Evolutionary conservation across 225 moss, liverwort and hornwort genomes (phyloP), one percentile per base, ranked within the genome.

Genomic region (Neckera pumila): DNA sequence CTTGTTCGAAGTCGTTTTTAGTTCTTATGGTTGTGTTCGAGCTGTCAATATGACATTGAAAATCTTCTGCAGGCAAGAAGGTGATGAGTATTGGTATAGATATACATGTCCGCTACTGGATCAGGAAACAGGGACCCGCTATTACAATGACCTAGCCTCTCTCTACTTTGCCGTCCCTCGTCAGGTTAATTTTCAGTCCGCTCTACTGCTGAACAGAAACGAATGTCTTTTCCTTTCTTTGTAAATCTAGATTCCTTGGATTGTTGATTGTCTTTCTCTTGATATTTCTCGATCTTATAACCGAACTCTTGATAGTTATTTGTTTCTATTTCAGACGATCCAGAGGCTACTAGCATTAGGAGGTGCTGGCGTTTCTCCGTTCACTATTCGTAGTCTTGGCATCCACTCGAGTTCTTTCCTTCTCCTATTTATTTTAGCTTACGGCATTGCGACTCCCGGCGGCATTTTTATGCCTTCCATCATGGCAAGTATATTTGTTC

Each of bases 381-480:
- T 97, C 82, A 94, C 92, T 51, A 86, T 92, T 88, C 70, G 43
- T 57, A 96, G 93, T 77, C 82, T 97, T 77, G 93, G 85, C 88
- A 91, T 97, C 60, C 92, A 97, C 87, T 95, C 91, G 49, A 94
- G 91, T 86, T 96, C 97, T 58, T 97, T 95, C 87, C 86, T 96
- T 62, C 65, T 94, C 73, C 92, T 97, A 36, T 97, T 97, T 85
- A 88, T 95, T 74, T 86, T 97, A 84, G 94, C 97, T 42, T 95
- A 97, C 77, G 97, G 97, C 81, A 93, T 97, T 91, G 96, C 97
- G 54, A 95, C 97, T 80, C 97, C 97, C 13, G 97, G 97, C 19
- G 97, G 97, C 83, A 95, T 97, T 77, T 97, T 96, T 82, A 95
- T 97, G 95, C 97, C 97, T 80, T 92, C 95, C 61, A 95, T 97